Conservation (phyloP, 176 grass and related monocot genomes). For the Olyra latifolia region DNA sequence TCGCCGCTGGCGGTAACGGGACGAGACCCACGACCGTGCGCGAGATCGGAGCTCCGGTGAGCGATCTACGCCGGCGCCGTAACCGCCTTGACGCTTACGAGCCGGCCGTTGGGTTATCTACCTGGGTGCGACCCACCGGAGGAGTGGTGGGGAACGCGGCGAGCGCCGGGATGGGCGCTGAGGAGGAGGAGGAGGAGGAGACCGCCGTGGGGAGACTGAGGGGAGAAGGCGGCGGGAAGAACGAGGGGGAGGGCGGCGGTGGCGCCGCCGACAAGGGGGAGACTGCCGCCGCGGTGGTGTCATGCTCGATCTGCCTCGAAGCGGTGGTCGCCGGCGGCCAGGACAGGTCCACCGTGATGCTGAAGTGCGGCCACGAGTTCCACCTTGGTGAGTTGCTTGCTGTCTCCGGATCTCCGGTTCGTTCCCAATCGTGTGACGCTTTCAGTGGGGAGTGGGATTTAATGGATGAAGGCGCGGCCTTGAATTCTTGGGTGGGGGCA, state of each 20-base stretch:
- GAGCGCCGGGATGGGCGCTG: conserved; percentile 34
- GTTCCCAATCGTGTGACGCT: background rate
- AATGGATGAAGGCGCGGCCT: conserved; percentile 2
- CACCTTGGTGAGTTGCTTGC: conserved; percentile 62
- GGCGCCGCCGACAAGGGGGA: conserved; percentile 21
- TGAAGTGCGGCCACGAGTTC: conserved; percentile 85
- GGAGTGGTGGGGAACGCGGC: conserved; percentile 46
- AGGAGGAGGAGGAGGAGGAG: conserved; percentile 45
- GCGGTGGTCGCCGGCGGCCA: conserved; percentile 40
- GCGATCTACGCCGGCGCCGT: background rate
- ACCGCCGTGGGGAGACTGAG: background rate
- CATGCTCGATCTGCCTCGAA: conserved; percentile 85
- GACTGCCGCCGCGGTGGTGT: conserved; percentile 24
- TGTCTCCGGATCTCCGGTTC: conserved; percentile 3
- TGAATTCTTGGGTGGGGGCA: conserved; percentile 5
- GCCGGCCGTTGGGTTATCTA: background rate
- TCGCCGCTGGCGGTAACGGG: conserved; percentile 11
- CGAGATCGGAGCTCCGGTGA: conserved; percentile 16
- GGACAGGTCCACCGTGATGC: conserved; percentile 62
- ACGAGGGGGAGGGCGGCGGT: background rate
- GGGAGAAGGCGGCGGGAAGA: background rate
- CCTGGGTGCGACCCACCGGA: background rate
- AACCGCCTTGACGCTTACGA: background rate
- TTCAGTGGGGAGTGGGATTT: background rate
- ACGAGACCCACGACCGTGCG: background rate